Evolutionary conservation across 805 yeast species (phyloP), one percentile per base, ranked within the genome.

Genomic region (Teunomyces stri): DNA sequence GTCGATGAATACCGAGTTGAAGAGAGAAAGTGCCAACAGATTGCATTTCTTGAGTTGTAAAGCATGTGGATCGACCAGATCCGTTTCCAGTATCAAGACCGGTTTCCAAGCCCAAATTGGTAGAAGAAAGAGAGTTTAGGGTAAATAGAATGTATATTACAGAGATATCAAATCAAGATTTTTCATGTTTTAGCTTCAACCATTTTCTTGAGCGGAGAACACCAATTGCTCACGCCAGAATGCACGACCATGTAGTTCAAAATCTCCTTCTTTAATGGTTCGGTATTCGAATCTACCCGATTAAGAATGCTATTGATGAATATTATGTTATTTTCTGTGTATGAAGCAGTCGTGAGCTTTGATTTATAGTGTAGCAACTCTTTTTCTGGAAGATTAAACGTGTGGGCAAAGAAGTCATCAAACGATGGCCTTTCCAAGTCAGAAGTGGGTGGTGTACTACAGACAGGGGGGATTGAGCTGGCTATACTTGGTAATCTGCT

Each of bases 81-180:
- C 97, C 43, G 99, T 94, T 48, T 83, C 94, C 58, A 89, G 97
- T 41, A 94, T 94, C 72, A 94, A 95, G 83, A 89, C 97, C 43
- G 99, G 99, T 86, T 94, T 89, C 96, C 97, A 91, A 78, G 99
- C 99, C 59, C 92, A 88, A 65, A 84, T 89, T 62, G 96, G 96
- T 59, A 85, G 87, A 71, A 87, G 92, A 84, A 87, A 83, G 82
- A 86, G 76, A 72, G 75, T 56, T 48, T 65, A 56, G 48, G 44
- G 35, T 37, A 37, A 37, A 21, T 37, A 37, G 40, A 37, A 37
- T 37, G 40, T 37, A 37, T 37, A 37, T 37, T 37, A 37, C 40
- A 64, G 60, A 56, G 25, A 37, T 22, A 40, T 28, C 28, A 27
- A 15, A 56, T 35, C 47, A 43, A 38, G 43, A 25, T 43, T 37